Evolutionary conservation across 2,329 filamentous ascomycete species (phyloP).

Genomic region (Microcyclosporella mali): DNA sequence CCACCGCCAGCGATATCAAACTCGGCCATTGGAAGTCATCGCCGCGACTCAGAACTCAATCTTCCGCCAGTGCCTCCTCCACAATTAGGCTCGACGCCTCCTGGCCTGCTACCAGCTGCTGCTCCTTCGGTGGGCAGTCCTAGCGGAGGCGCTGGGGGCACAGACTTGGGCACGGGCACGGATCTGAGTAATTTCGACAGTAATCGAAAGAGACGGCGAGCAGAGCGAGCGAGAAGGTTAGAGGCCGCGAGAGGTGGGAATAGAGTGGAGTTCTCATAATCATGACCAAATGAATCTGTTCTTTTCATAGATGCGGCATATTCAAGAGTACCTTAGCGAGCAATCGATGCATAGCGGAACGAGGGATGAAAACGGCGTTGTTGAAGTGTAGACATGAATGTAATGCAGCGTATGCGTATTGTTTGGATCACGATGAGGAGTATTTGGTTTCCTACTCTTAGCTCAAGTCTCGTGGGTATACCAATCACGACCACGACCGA

Average conservation of each 20-base stretch:
- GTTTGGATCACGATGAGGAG: too few species aligned
- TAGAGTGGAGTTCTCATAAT: slow-evolving; percentile 46
- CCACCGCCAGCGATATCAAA: slow-evolving; percentile 26
- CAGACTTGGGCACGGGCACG: slow-evolving; percentile 34
- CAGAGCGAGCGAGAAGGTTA: slow-evolving; percentile 43
- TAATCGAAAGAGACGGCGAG: slow-evolving; percentile 48
- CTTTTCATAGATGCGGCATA: too few species aligned
- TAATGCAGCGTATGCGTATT: too few species aligned
- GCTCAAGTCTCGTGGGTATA: too few species aligned
- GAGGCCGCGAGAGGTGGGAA: slow-evolving; percentile 29
- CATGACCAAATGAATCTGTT: too few species aligned
- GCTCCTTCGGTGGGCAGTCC: slow-evolving; percentile 22
- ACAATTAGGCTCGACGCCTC: slow-evolving; percentile 6
- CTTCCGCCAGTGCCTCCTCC: slow-evolving; percentile 21
- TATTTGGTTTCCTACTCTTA: too few species aligned
- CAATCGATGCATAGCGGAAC: not conserved
- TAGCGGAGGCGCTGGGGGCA: slow-evolving; percentile 31
- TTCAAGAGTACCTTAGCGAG: too few species aligned
- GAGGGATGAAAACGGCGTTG: not conserved
- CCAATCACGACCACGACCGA: too few species aligned
- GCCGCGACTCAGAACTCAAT: slow-evolving; percentile 25
- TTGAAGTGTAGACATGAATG: too few species aligned
- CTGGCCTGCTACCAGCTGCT: slow-evolving; percentile 7
- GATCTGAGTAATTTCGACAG: slow-evolving; percentile 45
- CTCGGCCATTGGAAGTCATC: slow-evolving; percentile 16